A percentile compares a stretch with the other conserved stretches of the same genome.
Conservation (phyloP, 1,139 yeast species). For the Scheffersomyces stambukii region DNA sequence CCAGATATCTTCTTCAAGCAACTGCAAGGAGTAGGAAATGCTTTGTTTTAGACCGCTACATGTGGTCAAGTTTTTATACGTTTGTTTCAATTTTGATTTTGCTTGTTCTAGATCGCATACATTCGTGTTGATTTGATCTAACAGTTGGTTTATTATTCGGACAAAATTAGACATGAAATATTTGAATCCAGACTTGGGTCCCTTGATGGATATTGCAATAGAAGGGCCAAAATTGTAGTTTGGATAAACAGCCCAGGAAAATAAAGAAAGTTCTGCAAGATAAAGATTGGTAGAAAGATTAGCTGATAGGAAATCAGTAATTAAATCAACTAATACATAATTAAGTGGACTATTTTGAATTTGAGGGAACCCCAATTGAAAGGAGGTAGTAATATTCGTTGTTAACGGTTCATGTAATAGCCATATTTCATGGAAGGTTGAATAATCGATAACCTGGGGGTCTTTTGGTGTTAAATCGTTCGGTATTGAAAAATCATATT, state of each 20-base stretch:
- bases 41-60: conserved; percentile 40
- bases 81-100: conserved; percentile 38
- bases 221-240: conserved; percentile 49
- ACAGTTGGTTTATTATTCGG: conserved; percentile 13
- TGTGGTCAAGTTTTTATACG: conserved; percentile 35
- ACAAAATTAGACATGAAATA: conserved; percentile 22
- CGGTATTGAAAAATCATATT: too few species aligned
- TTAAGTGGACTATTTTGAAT: conserved; percentile 24
- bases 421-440: conserved; percentile 47
- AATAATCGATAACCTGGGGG: conserved; percentile 14
- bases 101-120: conserved; percentile 31
- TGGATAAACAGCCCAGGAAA: conserved; percentile 51
- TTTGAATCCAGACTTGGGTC: conserved; percentile 37
- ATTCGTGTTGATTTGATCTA: conserved; percentile 7
- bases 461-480: conserved; percentile 4
- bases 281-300: conserved; percentile 39
- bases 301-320: conserved; percentile 43
- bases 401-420: conserved; percentile 15
- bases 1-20: conserved; percentile 53
- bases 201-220: conserved; percentile 46
- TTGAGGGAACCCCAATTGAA: conserved; percentile 34
- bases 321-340: conserved; percentile 45
- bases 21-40: conserved; percentile 42
- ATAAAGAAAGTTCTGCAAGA: conserved; percentile 47
- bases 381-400: conserved; percentile 32